A percentile compares a stretch with the other conserved stretches of the same genome.
Evolutionary conservation across 108 stramenopile genomes (phyloP).

Genomic region (Nitzschia palea): DNA sequence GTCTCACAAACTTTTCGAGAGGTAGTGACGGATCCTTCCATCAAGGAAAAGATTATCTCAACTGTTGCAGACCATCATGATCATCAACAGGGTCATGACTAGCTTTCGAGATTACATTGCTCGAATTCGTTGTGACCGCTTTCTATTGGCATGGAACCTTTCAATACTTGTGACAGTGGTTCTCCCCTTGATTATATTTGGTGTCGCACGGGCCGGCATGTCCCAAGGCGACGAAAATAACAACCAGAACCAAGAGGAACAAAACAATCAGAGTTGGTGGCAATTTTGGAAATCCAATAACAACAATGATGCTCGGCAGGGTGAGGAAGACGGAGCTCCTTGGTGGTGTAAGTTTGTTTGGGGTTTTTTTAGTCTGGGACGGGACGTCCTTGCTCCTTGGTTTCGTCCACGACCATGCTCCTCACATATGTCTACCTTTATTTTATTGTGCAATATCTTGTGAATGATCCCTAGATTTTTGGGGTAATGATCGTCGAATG

Average conservation of each 20-base stretch:
- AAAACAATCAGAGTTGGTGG: slow-evolving; percentile 23
- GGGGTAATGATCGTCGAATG: slow-evolving; percentile 12
- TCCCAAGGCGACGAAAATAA: not conserved
- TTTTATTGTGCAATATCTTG: not conserved
- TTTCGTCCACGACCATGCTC: not conserved
- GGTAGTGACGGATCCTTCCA: too few species aligned
- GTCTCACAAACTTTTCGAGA: too few species aligned
- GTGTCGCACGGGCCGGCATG: slow-evolving; percentile 3
- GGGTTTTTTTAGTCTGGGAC: not conserved
- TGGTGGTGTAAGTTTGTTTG: slow-evolving; percentile 32
- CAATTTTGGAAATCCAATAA: slow-evolving; percentile 26
- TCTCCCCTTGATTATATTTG: slow-evolving; percentile 18
- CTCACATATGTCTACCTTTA: not conserved
- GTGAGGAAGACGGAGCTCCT: slow-evolving; percentile 11
- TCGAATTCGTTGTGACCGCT: slow-evolving; percentile 6
- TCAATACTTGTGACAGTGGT: slow-evolving; percentile 10
- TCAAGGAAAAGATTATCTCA: too few species aligned
- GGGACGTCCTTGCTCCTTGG: not conserved
- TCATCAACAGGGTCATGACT: too few species aligned
- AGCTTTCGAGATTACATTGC: not conserved
- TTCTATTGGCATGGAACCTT: slow-evolving; percentile 22
- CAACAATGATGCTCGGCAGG: not conserved
- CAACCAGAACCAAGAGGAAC: slow-evolving; percentile 1
- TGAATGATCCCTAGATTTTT: slow-evolving; percentile 9
- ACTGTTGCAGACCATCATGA: too few species aligned